Evolutionary conservation across 352 stramenopile species (phyloP).

Genomic region (Plasmopara viticola): DNA sequence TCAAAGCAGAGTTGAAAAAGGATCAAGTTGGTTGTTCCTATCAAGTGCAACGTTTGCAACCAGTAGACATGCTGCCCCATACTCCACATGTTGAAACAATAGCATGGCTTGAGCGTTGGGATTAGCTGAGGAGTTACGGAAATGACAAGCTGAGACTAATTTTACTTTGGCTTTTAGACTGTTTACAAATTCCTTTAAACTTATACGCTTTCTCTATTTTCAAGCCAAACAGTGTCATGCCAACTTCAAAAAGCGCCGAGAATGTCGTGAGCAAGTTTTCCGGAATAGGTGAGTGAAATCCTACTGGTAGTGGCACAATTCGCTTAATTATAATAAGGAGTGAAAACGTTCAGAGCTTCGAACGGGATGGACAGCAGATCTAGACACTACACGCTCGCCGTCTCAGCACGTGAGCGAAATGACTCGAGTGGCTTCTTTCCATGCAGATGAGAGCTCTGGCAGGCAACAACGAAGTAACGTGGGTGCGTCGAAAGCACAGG

Average conservation of each 20-base stretch:
- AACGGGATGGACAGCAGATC: background rate
- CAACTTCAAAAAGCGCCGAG: background rate
- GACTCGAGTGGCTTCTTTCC: background rate
- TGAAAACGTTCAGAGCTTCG: background rate
- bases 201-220: background rate
- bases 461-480: background rate
- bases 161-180: background rate
- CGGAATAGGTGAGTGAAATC: background rate
- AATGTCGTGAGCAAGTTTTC: background rate
- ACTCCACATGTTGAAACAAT: constrained; percentile 77
- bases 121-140: constrained; percentile 1
- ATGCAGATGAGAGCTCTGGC: background rate
- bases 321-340: background rate
- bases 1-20: constrained; percentile 12
- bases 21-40: constrained; percentile 26
- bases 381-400: background rate
- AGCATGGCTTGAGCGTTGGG: constrained; percentile 47
- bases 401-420: background rate
- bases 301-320: background rate
- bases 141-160: background rate
- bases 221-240: background rate
- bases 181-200: no score
- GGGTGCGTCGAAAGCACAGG: background rate
- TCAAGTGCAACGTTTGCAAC: constrained; percentile 41
- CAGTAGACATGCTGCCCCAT: constrained; percentile 77